phyloP scores from a whole-genome alignment of 495 filamentous ascomycete species.

The Penicillium antarcticum region DNA sequence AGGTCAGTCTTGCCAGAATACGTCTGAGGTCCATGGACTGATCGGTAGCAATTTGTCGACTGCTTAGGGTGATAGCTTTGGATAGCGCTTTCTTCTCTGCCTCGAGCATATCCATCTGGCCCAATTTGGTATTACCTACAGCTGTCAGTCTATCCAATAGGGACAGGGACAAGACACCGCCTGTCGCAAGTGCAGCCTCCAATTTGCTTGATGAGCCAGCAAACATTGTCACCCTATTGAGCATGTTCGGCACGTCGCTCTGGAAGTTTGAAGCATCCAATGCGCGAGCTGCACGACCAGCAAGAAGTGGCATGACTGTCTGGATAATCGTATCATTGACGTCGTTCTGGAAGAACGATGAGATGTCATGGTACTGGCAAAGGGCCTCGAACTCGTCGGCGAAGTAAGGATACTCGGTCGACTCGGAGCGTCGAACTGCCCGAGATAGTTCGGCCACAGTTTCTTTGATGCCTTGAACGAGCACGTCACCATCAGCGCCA shows the following conservation, averaged over 20 bases:
- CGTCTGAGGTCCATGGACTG: conserved; percentile 44
- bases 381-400: conserved; percentile 62
- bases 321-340: conserved; percentile 17
- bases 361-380: conserved; percentile 57
- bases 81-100: conserved; percentile 62
- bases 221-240: conserved; percentile 38
- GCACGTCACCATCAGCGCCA: conserved; percentile 34
- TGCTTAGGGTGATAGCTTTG: conserved; percentile 46
- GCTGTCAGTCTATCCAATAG: conserved; percentile 54
- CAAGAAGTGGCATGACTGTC: conserved; percentile 37
- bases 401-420: conserved; percentile 47
- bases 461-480: conserved; percentile 47
- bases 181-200: conserved; percentile 39
- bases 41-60: conserved; percentile 44
- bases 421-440: conserved; percentile 34
- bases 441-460: conserved; percentile 57
- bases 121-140: conserved; percentile 52
- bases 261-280: conserved; percentile 30
- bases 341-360: conserved; percentile 16
- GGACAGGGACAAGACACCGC: conserved; percentile 50
- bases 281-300: conserved; percentile 37
- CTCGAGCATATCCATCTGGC: conserved; percentile 62
- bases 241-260: conserved; percentile 30
- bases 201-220: conserved; percentile 27
- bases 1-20: conserved; percentile 47